Conservation (phyloP, 2,329 filamentous ascomycete genomes). For the Colletotrichum sp. region DNA sequence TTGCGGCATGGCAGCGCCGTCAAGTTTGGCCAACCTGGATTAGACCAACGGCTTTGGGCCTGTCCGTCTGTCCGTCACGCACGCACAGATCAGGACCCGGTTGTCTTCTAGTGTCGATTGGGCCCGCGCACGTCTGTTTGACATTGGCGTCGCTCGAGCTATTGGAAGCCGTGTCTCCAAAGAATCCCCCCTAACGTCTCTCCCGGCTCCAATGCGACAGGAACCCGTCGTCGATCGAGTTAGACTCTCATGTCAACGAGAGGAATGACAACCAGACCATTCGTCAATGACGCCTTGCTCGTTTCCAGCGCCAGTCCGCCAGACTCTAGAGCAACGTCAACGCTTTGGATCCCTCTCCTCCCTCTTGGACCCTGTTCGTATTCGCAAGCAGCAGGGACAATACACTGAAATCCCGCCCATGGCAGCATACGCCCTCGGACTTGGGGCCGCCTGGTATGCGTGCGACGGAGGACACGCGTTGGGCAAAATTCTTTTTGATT, state of each 20-base stretch:
- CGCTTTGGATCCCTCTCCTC: not conserved
- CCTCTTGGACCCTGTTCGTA: not conserved
- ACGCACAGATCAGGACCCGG: slow-evolving; percentile 13
- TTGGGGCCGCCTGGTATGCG: not conserved
- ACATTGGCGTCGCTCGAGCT: slow-evolving; percentile 9
- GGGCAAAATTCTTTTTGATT: not conserved
- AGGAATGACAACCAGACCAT: not conserved
- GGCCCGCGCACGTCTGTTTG: slow-evolving; percentile 13
- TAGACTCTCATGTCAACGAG: not conserved
- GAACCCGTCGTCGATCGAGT: not conserved
- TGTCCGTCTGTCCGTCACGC: slow-evolving; percentile 7
- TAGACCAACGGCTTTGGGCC: not conserved
- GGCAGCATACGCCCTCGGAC: not conserved
- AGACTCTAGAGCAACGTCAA: not conserved
- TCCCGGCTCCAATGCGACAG: not conserved
- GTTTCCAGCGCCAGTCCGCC: not conserved
- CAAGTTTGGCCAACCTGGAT: not conserved
- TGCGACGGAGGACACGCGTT: not conserved
- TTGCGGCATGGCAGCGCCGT: slow-evolving; percentile 10
- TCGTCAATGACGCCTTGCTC: not conserved
- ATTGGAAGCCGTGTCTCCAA: slow-evolving; percentile 1
- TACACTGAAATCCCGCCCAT: not conserved
- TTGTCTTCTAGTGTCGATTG: not conserved
- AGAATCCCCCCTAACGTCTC: not conserved
- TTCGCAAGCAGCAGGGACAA: not conserved